Percentiles rank a stretch among this genome's conserved stretches.
Conservation (phyloP, 148 eudicot genomes). For the Camellia sinensis region DNA sequence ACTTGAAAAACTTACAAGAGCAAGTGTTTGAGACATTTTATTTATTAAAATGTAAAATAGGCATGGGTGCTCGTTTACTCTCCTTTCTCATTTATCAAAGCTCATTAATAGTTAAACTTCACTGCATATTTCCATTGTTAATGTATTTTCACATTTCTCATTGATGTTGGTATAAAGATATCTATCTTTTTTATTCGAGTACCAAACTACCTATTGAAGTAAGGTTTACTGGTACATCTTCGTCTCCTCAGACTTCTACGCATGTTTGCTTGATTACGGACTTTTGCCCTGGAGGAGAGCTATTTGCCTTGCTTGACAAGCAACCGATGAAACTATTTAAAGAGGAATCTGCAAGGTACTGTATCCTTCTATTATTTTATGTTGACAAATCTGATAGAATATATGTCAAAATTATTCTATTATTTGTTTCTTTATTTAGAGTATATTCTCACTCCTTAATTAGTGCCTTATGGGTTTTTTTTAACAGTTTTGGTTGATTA, state of each 20-base stretch:
- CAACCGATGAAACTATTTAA: slow-evolving; percentile 89
- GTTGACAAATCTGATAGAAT: neutral
- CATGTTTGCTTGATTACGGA: slow-evolving; percentile 97
- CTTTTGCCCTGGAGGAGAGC: slow-evolving; percentile 95
- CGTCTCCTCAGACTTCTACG: slow-evolving; percentile 69
- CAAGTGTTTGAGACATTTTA: neutral
- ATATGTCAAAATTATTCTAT: too few species aligned
- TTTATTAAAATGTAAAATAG: neutral
- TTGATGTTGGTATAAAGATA: neutral
- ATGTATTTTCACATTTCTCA: neutral
- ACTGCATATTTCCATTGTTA: neutral
- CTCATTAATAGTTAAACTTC: neutral
- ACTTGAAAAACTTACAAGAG: too few species aligned
- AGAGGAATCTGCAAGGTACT: slow-evolving; percentile 95
- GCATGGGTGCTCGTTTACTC: neutral
- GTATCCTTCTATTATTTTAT: neutral
- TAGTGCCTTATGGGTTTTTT: too few species aligned
- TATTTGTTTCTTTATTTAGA: too few species aligned
- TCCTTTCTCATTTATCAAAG: neutral
- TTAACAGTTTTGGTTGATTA: too few species aligned
- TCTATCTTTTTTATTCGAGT: neutral
- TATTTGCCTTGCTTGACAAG: slow-evolving; percentile 91
- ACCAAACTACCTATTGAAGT: neutral
- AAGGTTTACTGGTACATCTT: slow-evolving; percentile 20
- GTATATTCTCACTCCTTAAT: too few species aligned